Percentiles rank a stretch among this genome's conserved stretches.
Evolutionary conservation across 441 rosid species (phyloP).

Genomic region (Bocquillonia castaneifolia): DNA sequence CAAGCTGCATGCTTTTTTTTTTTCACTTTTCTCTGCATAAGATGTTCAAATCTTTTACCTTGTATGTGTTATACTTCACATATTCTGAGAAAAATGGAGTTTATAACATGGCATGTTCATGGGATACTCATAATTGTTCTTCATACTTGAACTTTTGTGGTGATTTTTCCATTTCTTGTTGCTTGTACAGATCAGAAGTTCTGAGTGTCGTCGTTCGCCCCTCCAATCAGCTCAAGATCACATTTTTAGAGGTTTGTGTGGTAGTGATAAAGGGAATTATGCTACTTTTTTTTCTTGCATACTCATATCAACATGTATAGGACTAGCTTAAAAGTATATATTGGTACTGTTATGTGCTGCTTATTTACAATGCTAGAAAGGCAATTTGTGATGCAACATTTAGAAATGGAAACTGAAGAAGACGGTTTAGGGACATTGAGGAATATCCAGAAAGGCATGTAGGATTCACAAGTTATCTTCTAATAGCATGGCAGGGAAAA

Average conservation of each 20-base stretch:
- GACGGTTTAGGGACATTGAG: no score
- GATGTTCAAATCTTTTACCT: neutral
- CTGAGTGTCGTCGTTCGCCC: constrained; percentile 71
- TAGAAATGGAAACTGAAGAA: no score
- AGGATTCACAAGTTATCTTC: no score
- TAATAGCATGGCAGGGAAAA: neutral
- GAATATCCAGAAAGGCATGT: no score
- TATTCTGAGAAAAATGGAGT: neutral
- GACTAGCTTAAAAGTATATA: neutral
- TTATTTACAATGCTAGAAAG: neutral
- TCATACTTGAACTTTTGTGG: neutral
- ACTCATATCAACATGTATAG: neutral
- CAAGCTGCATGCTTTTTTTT: constrained; percentile 7
- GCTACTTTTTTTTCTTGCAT: constrained; percentile 1
- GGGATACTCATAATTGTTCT: neutral
- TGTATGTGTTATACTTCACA: neutral
- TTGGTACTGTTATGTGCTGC: neutral
- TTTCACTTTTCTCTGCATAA: no score
- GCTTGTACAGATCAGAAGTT: constrained; percentile 61
- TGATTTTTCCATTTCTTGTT: constrained; percentile 6
- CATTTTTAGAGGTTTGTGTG: constrained; percentile 79
- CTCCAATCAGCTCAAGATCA: constrained; percentile 80
- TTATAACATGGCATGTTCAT: neutral
- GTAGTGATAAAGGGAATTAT: neutral
- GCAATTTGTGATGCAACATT: no score